These are phyloP conservation scores for Penicillium salamii DNA, from an alignment of 495 filamentous ascomycete species.

Conservation along the genomic window DNA sequence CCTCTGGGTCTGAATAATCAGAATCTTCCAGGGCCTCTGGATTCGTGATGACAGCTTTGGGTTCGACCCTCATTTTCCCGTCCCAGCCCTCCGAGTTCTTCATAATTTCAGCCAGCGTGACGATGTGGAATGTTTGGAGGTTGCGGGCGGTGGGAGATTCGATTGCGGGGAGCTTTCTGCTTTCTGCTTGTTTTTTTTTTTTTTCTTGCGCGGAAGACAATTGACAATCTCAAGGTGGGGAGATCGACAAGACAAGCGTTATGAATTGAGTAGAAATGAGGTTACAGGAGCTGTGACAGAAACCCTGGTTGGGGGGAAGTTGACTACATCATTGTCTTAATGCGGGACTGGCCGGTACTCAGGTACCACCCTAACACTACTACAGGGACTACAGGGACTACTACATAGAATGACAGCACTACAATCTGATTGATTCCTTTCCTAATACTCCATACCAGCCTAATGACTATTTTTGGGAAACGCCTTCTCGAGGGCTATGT, in stretches of 20 bases:
- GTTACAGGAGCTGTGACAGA: conserved; percentile 1
- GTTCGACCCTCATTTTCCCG: conserved; percentile 78
- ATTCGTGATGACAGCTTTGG: conserved; percentile 60
- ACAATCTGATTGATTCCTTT: too few species aligned
- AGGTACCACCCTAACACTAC: background rate
- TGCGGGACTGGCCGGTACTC: conserved; percentile 7
- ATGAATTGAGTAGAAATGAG: background rate
- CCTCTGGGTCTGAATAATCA: conserved; percentile 82
- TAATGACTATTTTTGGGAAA: conserved; percentile 13
- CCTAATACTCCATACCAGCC: conserved; percentile 3
- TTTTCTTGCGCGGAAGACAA: background rate
- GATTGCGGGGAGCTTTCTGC: conserved; percentile 24
- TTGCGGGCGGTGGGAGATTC: conserved; percentile 19
- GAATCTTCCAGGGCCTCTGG: conserved; percentile 77
- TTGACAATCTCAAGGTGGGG: background rate
- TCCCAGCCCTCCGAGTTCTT: conserved; percentile 84
- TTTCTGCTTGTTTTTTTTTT: background rate
- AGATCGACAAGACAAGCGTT: background rate
- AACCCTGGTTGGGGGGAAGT: conserved; percentile 2
- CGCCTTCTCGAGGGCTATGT: conserved; percentile 28
- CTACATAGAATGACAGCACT: too few species aligned
- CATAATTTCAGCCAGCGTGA: conserved; percentile 21
- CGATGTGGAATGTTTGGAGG: conserved; percentile 11
- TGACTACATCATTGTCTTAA: conserved; percentile 18
- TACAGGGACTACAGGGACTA: too few species aligned